Evolutionary conservation across 306 rosid species (phyloP).

Genomic region (Benincasa hispida): DNA sequence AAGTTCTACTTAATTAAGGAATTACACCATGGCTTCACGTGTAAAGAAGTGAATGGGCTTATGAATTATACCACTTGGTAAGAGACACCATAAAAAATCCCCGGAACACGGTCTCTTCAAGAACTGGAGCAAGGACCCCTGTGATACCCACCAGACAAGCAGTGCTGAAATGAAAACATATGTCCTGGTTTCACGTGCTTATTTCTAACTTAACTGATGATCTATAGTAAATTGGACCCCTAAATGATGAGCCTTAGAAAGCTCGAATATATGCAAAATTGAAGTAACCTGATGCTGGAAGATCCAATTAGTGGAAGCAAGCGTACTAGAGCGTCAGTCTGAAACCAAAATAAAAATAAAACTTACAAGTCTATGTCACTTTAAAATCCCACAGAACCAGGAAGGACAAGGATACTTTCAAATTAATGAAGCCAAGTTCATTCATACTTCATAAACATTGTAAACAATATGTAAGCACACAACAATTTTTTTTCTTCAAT

Average conservation of each 20-base stretch:
- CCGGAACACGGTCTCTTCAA: constrained; percentile 85
- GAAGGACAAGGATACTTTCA: neutral
- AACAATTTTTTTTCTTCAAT: neutral
- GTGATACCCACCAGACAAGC: constrained; percentile 81
- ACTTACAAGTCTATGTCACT: neutral
- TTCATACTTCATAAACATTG: neutral
- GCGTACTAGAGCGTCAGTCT: constrained; percentile 88
- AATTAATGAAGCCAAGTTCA: neutral
- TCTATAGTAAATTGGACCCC: neutral
- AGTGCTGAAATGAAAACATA: constrained; percentile 49
- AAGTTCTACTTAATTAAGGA: neutral
- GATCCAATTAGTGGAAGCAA: constrained; percentile 93
- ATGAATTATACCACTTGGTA: constrained; percentile 64
- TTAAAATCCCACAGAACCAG: neutral
- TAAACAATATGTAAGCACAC: neutral
- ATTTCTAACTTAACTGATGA: neutral
- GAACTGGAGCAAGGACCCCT: constrained; percentile 90
- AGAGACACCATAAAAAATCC: constrained; percentile 84
- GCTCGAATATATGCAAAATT: neutral
- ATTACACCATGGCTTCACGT: neutral
- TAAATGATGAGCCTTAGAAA: neutral
- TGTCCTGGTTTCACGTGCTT: neutral
- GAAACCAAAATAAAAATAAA: constrained; percentile 23
- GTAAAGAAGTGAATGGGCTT: neutral
- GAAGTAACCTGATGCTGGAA: constrained; percentile 44